These are phyloP conservation scores for Pelagomonas calceolata DNA, from an alignment of 108 stramenopile species.

Conservation along the genomic window DNA sequence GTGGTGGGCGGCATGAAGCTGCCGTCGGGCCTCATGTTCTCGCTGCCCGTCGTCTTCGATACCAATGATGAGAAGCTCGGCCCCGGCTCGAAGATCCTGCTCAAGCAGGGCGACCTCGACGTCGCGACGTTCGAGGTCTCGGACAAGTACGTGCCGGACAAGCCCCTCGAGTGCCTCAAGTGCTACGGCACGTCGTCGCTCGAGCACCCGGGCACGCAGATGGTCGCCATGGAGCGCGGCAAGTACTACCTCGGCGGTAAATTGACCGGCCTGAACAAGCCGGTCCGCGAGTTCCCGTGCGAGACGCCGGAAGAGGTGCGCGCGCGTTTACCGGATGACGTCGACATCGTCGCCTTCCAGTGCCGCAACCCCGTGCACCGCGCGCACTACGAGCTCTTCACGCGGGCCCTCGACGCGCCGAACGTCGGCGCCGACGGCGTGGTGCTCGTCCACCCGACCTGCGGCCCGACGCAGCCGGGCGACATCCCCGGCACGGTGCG, in stretches of 20 bases:
- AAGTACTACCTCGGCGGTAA: constrained; percentile 96
- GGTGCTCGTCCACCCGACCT: constrained; percentile 96
- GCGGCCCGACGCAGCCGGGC: constrained; percentile 96
- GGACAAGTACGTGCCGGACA: constrained; percentile 85
- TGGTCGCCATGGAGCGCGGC: constrained; percentile 95
- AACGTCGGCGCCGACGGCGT: constrained; percentile 72
- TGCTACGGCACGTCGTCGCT: constrained; percentile 93
- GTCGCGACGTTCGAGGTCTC: constrained; percentile 88
- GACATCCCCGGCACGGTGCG: constrained; percentile 78
- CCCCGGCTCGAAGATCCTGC: constrained; percentile 78
- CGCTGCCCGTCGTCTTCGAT: constrained; percentile 94
- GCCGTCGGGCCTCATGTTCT: constrained; percentile 84
- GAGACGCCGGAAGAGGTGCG: constrained; percentile 90
- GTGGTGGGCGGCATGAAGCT: constrained; percentile 87
- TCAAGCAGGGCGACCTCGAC: constrained; percentile 81
- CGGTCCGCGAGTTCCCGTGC: constrained; percentile 92
- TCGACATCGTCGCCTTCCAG: constrained; percentile 98
- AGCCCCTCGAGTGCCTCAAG: constrained; percentile 75
- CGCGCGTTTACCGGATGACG: constrained; percentile 75
- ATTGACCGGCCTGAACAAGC: constrained; percentile 86
- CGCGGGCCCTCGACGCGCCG: constrained; percentile 88
- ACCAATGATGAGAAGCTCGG: constrained; percentile 75
- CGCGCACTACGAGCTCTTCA: constrained; percentile 99
- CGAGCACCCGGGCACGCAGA: constrained; percentile 91
- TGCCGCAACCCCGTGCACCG: constrained; percentile 99